A percentile compares a stretch with the other conserved stretches of the same genome.
phyloP scores from a whole-genome alignment of 164 flowering plant genomes.

The Magnolia sinica region DNA sequence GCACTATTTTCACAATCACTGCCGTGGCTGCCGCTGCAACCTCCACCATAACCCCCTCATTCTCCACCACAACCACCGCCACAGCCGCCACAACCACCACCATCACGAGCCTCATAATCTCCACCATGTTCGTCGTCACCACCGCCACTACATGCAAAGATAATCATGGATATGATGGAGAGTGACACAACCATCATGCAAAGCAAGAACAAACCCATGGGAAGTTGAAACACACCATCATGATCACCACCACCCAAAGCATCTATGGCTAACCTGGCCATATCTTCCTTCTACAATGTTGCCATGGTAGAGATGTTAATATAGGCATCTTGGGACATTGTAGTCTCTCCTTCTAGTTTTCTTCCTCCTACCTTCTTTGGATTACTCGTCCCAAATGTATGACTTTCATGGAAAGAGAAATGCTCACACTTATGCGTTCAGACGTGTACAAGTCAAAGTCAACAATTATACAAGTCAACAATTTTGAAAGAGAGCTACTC shows the following conservation, averaged over 20 bases:
- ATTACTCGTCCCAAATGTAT: too few species aligned
- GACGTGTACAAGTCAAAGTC: too few species aligned
- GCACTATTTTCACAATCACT: not conserved
- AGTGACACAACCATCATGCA: not conserved
- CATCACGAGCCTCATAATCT: not conserved
- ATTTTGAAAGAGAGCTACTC: too few species aligned
- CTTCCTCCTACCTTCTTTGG: too few species aligned
- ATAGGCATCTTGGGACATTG: too few species aligned
- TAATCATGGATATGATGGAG: constrained; percentile 1
- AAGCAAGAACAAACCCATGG: not conserved
- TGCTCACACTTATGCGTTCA: too few species aligned
- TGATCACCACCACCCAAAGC: not conserved
- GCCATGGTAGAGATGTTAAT: too few species aligned
- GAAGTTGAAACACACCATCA: not conserved
- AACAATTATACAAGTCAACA: too few species aligned
- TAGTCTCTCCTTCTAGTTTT: too few species aligned
- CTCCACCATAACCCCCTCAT: not conserved
- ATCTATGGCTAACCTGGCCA: too few species aligned
- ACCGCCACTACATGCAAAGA: not conserved
- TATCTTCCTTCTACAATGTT: too few species aligned
- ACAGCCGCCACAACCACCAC: not conserved
- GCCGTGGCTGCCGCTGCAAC: not conserved
- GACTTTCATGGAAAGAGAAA: too few species aligned
- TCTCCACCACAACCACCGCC: not conserved
- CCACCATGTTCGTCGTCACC: not conserved